Evolutionary conservation across 176 grass and related monocot species (phyloP).

Genomic region (Zoysia pacifica): DNA sequence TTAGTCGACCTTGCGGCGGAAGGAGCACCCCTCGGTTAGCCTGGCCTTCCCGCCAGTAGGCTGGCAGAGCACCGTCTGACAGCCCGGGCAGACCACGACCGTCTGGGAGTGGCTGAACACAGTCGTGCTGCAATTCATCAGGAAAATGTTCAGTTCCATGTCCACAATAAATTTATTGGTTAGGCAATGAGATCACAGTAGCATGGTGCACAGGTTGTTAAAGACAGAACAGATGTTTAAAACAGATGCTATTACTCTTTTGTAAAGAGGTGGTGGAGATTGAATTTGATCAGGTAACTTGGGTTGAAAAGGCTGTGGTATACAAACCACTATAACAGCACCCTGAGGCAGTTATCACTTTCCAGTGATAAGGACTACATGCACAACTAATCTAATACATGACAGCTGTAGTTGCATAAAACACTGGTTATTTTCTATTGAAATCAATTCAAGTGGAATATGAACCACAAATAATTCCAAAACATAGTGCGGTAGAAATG

Average conservation of each 20-base stretch:
- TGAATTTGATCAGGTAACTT: neutral
- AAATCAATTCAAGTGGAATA: neutral
- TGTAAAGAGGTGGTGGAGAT: neutral
- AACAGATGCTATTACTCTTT: neutral
- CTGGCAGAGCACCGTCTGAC: constrained; percentile 79
- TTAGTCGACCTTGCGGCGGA: constrained; percentile 74
- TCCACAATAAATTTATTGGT: neutral
- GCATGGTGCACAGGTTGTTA: neutral
- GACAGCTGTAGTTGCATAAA: neutral
- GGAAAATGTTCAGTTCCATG: neutral
- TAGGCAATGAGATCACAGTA: neutral
- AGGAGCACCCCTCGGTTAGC: constrained; percentile 79
- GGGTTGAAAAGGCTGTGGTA: neutral
- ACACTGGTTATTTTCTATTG: neutral
- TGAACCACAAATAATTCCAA: neutral
- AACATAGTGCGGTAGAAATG: neutral
- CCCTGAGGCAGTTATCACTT: too few relatives aligned
- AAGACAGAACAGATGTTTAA: neutral
- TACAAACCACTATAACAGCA: neutral
- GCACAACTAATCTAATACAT: neutral
- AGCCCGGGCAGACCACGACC: constrained; percentile 65
- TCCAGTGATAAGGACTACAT: neutral
- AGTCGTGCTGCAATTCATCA: constrained; percentile 53
- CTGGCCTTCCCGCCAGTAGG: constrained; percentile 71
- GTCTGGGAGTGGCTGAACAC: constrained; percentile 89